Conservation (phyloP, 495 filamentous ascomycete species). For the Diplogelasinospora grovesii region DNA sequence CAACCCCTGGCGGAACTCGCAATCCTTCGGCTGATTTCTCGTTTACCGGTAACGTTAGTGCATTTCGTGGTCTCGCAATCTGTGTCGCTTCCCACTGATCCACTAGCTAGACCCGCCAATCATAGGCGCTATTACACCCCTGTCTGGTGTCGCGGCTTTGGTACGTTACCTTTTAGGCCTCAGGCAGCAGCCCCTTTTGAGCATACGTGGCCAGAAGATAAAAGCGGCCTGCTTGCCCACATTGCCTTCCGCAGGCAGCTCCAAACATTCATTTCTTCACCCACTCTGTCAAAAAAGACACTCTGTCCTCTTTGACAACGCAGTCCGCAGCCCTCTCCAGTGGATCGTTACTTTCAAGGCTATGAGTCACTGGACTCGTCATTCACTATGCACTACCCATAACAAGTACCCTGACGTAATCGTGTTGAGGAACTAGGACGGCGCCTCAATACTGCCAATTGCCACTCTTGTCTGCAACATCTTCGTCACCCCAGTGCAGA, state of each 20-base stretch:
- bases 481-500: not conserved
- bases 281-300: conserved; percentile 16
- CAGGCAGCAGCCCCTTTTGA: conserved; percentile 20
- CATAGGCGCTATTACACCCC: conserved; percentile 2
- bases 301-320: conserved; percentile 23
- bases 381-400: conserved; percentile 19
- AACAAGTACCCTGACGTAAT: conserved; percentile 24
- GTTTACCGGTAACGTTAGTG: conserved; percentile 25
- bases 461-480: conserved; percentile 7
- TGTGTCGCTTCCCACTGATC: conserved; percentile 3
- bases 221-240: conserved; percentile 23
- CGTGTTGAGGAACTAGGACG: conserved; percentile 38
- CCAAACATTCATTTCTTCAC: conserved; percentile 8
- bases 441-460: conserved; percentile 32
- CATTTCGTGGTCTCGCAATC: conserved; percentile 21
- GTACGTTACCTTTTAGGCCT: conserved; percentile 12
- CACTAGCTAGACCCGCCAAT: conserved; percentile 18
- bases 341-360: too few species aligned
- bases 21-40: conserved; percentile 10
- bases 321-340: conserved; percentile 9
- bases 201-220: conserved; percentile 30
- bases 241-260: too few species aligned
- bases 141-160: not conserved
- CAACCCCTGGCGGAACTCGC: conserved; percentile 13
- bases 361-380: conserved; percentile 25